Percentiles rank a stretch among this genome's conserved stretches.
Conservation (phyloP, 257 asterid genomes). For the Solanum sitiens region DNA sequence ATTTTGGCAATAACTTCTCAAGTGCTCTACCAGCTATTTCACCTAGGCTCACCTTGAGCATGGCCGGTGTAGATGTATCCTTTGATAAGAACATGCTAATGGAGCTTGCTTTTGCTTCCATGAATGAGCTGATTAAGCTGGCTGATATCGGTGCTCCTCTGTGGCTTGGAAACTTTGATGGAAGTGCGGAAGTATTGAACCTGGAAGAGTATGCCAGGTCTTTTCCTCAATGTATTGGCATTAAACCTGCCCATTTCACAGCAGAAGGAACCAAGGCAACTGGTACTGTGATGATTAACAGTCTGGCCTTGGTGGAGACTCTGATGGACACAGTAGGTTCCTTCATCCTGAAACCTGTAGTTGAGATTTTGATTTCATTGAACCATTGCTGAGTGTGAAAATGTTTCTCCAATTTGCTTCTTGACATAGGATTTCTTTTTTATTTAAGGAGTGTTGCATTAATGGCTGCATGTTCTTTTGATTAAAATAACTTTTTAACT, state of each 20-base stretch:
- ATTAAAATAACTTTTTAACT: not conserved
- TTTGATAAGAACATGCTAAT: constrained; percentile 37
- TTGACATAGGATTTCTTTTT: not conserved
- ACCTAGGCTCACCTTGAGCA: constrained; percentile 14
- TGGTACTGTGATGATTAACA: constrained; percentile 38
- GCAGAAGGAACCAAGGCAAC: constrained; percentile 67
- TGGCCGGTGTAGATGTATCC: constrained; percentile 20
- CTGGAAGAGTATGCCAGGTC: constrained; percentile 54
- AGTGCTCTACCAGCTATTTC: constrained; percentile 17
- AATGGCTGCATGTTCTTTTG: not conserved
- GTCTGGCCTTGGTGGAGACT: constrained; percentile 42
- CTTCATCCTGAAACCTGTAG: not conserved
- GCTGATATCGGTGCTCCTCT: constrained; percentile 53
- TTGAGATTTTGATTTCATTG: not conserved
- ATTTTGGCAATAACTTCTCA: constrained; percentile 31
- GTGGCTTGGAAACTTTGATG: constrained; percentile 50
- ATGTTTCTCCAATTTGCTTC: not conserved
- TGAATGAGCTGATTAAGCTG: constrained; percentile 62
- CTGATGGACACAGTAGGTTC: constrained; percentile 61
- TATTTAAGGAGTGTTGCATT: not conserved
- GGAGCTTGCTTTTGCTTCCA: constrained; percentile 54
- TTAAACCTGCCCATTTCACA: constrained; percentile 33
- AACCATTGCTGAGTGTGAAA: not conserved
- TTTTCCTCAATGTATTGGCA: constrained; percentile 52
- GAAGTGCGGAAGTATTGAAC: constrained; percentile 41